Evolutionary conservation across 805 yeast species (phyloP).

Genomic region (Ogataea nonfermentans): DNA sequence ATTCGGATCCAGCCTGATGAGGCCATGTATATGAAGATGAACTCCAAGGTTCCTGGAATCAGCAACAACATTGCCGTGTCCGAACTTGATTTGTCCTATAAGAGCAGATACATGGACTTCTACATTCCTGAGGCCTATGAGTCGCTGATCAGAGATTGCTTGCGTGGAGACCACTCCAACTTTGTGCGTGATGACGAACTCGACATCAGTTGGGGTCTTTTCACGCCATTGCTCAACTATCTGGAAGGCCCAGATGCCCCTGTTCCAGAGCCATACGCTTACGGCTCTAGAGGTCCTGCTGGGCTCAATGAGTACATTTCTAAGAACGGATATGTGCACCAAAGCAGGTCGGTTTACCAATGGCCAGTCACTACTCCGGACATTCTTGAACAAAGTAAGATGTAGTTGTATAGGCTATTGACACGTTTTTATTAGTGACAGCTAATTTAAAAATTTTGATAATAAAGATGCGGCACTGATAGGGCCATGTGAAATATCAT

Average conservation of each 20-base stretch:
- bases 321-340: constrained; percentile 71
- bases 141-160: constrained; percentile 86
- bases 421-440: constrained; percentile 4
- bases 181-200: constrained; percentile 98
- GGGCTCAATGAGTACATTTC: constrained; percentile 58
- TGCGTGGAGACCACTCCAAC: constrained; percentile 92
- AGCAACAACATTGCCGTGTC: constrained; percentile 79
- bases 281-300: constrained; percentile 90
- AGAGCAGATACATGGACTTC: constrained; percentile 76
- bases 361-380: constrained; percentile 83
- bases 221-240: constrained; percentile 84
- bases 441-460: not conserved
- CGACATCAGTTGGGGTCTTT: constrained; percentile 87
- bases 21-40: constrained; percentile 89
- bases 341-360: constrained; percentile 64
- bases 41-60: constrained; percentile 91
- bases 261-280: constrained; percentile 66
- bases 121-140: constrained; percentile 99
- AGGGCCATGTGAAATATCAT: not conserved
- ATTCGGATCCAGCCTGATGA: constrained; percentile 93
- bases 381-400: constrained; percentile 28
- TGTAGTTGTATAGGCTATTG: constrained; percentile 14
- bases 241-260: constrained; percentile 75
- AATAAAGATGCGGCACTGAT: constrained; percentile 1
- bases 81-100: constrained; percentile 86